Evolutionary conservation across 352 stramenopile species (phyloP).

Genomic region (Globisporangium nunn): DNA sequence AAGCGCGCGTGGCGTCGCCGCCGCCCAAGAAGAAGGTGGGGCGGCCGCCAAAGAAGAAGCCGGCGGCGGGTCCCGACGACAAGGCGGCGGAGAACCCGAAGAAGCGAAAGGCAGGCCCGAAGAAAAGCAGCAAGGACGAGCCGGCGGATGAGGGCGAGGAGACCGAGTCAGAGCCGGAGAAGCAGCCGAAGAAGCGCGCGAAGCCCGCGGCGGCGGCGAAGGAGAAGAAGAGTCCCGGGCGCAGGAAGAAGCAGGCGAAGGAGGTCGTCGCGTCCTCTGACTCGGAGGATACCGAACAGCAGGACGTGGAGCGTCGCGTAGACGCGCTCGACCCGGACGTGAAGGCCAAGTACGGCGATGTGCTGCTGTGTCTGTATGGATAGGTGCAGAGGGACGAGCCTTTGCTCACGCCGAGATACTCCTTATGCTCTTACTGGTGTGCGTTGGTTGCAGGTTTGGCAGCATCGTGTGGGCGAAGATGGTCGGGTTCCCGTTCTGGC

Average conservation of each 20-base stretch:
- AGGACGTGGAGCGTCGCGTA: conserved; percentile 31
- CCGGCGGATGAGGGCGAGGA: conserved; percentile 18
- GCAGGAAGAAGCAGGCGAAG: conserved; percentile 35
- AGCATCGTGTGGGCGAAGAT: conserved; percentile 81
- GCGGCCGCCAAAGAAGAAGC: background rate
- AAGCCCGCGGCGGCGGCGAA: conserved; percentile 16
- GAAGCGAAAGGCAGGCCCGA: conserved; percentile 11
- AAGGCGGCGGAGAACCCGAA: conserved; percentile 2
- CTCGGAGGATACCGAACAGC: conserved; percentile 30
- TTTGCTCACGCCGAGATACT: too few relatives aligned
- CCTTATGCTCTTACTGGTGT: too few relatives aligned
- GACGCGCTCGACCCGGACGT: conserved; percentile 46
- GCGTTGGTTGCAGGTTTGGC: conserved; percentile 35
- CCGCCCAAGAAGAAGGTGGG: background rate
- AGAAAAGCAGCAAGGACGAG: conserved; percentile 11
- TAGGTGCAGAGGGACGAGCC: too few relatives aligned
- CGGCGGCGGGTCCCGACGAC: background rate
- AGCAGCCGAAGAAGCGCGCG: conserved; percentile 34
- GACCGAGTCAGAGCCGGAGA: conserved; percentile 44
- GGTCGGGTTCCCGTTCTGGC: conserved; percentile 77
- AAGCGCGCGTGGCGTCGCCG: background rate
- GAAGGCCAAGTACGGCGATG: conserved; percentile 33
- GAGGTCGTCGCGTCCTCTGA: conserved; percentile 18
- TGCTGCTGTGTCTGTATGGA: too few relatives aligned
- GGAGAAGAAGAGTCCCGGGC: conserved; percentile 24